These are phyloP conservation scores for Polysphondylium violaceum DNA, from an alignment of 78 protist genomes.

Conservation along the genomic window DNA sequence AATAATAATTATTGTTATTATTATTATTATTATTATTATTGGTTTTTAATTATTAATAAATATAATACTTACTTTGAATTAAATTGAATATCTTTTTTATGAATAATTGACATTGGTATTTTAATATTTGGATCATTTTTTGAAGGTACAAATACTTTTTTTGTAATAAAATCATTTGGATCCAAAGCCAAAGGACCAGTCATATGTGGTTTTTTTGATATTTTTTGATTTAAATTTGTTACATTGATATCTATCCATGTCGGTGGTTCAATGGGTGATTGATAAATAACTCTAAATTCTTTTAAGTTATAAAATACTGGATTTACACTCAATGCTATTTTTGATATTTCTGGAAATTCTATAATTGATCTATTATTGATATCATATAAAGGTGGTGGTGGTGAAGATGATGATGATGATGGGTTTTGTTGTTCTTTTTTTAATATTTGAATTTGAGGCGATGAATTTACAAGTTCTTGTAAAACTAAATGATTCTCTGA, in stretches of 20 bases:
- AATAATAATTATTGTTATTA: neutral
- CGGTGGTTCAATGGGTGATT: slow-evolving; percentile 17
- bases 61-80: slow-evolving; percentile 9
- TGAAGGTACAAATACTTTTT: slow-evolving; percentile 46
- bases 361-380: neutral
- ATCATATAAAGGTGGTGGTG: no score
- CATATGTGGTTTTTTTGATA: neutral
- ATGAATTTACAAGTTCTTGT: slow-evolving; percentile 9
- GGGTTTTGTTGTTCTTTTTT: slow-evolving; percentile 6
- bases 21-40: neutral
- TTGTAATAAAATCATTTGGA: neutral
- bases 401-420: no score
- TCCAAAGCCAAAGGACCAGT: slow-evolving; percentile 29
- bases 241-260: slow-evolving; percentile 8
- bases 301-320: neutral
- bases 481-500: slow-evolving; percentile 38
- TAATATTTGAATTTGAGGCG: slow-evolving; percentile 39
- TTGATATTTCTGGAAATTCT: slow-evolving; percentile 19
- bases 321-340: slow-evolving; percentile 48
- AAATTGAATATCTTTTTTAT: slow-evolving; percentile 15
- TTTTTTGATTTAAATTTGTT: neutral
- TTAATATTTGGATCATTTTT: neutral
- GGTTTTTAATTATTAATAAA: neutral
- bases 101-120: slow-evolving; percentile 57
- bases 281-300: neutral